Base-by-base conservation (phyloP, 805 yeast genomes). In the Cyberlindnera maclurae region DNA sequence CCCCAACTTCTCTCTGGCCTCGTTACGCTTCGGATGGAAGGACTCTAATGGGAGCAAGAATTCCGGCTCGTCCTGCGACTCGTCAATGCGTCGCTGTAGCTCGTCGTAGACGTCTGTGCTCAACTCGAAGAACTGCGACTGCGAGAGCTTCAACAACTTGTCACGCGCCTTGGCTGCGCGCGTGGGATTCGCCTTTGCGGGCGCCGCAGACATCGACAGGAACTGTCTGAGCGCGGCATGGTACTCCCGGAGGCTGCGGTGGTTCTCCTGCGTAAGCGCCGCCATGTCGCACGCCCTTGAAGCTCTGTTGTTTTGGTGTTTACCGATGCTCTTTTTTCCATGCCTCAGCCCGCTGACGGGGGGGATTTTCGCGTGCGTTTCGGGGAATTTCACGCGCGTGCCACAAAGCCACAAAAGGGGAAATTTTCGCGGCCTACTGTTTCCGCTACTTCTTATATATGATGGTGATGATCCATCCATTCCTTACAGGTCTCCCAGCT, bases 71-170 rank as follows among this genome's bases (percentile, higher is more conserved):
- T 72, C 68, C 37, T 73, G 65, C 29, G 73, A 68, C 48, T 79
- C 81, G 47, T 68, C 75, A 31, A 74, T 71, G 46, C 99, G 72
- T 54, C 99, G 75, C 52, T 77, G 77, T 43, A 93, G 66, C 60
- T 93, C 98, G 61, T 93, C 98, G 57, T 79, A 83, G 11, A 93
- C 97, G 59, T 93, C 99, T 3, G 96, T 88, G 48, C 94, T 77
- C 42, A 93, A 73, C 59, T 93, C 99, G 44, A 73, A 71, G 56
- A 93, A 88, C 61, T 94, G 98, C 7, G 81, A 76, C 24, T 72
- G 67, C 2, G 95, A 81, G 39, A 94, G 71, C 54, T 85, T 87
- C 45, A 82, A 70, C 35, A 90, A 70, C 60, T 90, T 88, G 47
- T 83, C 87, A 49, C 96, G 71, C 3, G 96, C 96, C 55, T 85